These are phyloP conservation scores for Pichia heedii DNA, from an alignment of 805 yeast genomes.

Conservation along the genomic window DNA sequence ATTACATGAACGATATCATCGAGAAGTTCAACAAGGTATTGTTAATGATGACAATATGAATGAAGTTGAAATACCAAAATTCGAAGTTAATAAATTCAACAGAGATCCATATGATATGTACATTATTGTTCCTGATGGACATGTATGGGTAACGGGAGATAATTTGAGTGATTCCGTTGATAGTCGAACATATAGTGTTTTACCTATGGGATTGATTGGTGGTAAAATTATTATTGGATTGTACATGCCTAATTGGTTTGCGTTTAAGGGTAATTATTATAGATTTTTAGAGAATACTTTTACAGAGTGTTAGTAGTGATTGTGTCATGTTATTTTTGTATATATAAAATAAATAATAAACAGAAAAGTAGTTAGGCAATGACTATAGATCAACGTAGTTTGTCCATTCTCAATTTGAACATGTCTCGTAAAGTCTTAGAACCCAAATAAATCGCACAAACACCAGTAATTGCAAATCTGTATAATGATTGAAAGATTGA, in stretches of 20 bases:
- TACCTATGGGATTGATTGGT: slow-evolving; percentile 80
- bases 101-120: slow-evolving; percentile 34
- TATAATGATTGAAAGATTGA: slow-evolving; percentile 53
- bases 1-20: slow-evolving; percentile 4
- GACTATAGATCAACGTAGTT: slow-evolving; percentile 10
- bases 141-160: slow-evolving; percentile 96
- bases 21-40: background rate
- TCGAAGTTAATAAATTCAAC: slow-evolving; percentile 9
- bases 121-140: slow-evolving; percentile 84
- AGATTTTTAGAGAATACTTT: slow-evolving; percentile 48
- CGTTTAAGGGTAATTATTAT: slow-evolving; percentile 39
- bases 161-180: slow-evolving; percentile 81
- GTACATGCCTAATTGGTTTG: slow-evolving; percentile 31
- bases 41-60: background rate
- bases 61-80: slow-evolving; percentile 9
- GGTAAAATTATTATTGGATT: slow-evolving; percentile 79
- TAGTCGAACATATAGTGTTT: slow-evolving; percentile 79
- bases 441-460: slow-evolving; percentile 52
- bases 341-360: slow-evolving; percentile 17
- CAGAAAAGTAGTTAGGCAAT: background rate
- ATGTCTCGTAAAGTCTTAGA: slow-evolving; percentile 48
- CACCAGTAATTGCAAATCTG: slow-evolving; percentile 38
- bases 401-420: slow-evolving; percentile 22
- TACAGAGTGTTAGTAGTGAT: slow-evolving; percentile 16
- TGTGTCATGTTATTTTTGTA: too few relatives aligned